Base-by-base conservation (phyloP, 2,329 filamentous ascomycete genomes). In the Neonectria ditissima region DNA sequence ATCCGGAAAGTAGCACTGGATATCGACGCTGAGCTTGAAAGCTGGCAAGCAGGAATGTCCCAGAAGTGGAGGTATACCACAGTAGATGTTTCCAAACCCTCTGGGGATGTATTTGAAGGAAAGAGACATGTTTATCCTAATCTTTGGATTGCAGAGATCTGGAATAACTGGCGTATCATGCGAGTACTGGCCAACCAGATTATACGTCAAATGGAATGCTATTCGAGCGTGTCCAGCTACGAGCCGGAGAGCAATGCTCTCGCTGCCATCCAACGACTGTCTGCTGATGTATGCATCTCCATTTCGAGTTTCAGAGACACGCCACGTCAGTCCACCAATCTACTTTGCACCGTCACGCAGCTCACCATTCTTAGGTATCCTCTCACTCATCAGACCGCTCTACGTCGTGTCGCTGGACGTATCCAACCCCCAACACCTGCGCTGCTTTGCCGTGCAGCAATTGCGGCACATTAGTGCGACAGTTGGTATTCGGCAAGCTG, bases 121-220 rank as follows among this genome's bases (percentile, higher is more conserved):
- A 30, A 28, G 16, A 26, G 24, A 9, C 52, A 55, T 30, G 41
- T 44, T 1, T 55, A 55, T 9, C 22, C 26, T 13, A 41, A n/a
- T 10, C 39, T 43, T 14, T 30, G 26, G 41, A 30, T 43, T 41
- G 52, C 52, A 16, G 34, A 55, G 37, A n/a, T 6, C 14, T 44
- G 37, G 52, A 55, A 55, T 22, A 55, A 41, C n/a, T 55, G 52
- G 52, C 52, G 52, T 6, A 14, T 26, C 3, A 8, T 55, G 8
- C 37, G 52, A 5, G 22, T 55, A 30, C 16, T 43, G 14, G 24
- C 32, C 2, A 55, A 44, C 37, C 22, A 30, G 5, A 44, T 55
- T 24, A 20, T 55, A 3, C 4, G 11, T 20, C 34, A 55, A 50
- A 13, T 18, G 8, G 47, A 22, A n/a, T 10, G 10, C n/a, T 32